Base-by-base conservation (phyloP, 2,329 filamentous ascomycete species). In the Huntiella savannae region DNA sequence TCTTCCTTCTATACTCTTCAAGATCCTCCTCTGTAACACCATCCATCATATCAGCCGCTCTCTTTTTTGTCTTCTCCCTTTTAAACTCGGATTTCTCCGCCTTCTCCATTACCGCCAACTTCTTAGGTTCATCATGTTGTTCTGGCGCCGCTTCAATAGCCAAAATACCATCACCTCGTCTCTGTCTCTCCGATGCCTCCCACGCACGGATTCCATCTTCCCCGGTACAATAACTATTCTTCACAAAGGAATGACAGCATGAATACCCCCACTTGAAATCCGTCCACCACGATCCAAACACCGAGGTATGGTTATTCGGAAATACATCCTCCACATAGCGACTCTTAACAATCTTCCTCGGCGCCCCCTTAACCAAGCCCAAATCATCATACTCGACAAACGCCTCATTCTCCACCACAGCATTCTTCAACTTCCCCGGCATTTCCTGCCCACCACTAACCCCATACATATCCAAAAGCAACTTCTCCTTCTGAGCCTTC, bases 281-380 rank as follows among this genome's bases (percentile, higher is more conserved):
- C 45, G 77, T 75, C 91, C 91, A 98, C 91, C 91, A 98, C 56
- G 86, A 94, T 42, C 91, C 91, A 83, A 86, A 98, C 3, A 94
- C 79, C 0, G 81, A 79, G 3, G 76, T 85, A 63, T 98, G 91
- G 57, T 98, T 98, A 65, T 93, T 88, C 59, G 81, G 73, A 46
- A 82, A 66, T 1, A 95, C 70, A 56, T 98, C 85, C 58, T 98
- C 91, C 4, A 78, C 63, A 57, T 98, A 98, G 59, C 95, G 96
- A 36, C 85, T 93, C 60, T 82, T 88, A 43, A 79, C 81, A 45
- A 73, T 71, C 47, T 74, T 74, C 58, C 79, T 82, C 1, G 79
- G 78, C 19, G 76, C 76, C n/a, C 88, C 87, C 63, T 96, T 96
- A 65, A 96, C 79, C 45, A 79, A 67, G 4, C 91, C 91, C 6